These are phyloP conservation scores for Hippophae tibetana DNA, from an alignment of 306 rosid species.

Conservation along the genomic window DNA sequence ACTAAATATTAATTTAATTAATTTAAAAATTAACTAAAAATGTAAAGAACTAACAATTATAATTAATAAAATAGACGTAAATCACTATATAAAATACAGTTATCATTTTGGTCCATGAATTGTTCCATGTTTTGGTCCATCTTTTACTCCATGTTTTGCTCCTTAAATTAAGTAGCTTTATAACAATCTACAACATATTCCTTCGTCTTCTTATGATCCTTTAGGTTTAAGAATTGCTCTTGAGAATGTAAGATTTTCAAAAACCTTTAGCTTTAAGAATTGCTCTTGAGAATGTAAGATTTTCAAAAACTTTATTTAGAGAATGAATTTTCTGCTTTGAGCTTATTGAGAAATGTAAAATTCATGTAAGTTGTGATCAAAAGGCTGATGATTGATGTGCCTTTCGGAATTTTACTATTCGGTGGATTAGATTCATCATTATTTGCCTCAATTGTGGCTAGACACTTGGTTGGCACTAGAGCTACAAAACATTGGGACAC, in stretches of 20 bases:
- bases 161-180: too few relatives aligned
- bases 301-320: background rate
- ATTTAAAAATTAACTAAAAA: too few relatives aligned
- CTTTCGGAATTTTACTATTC: conserved; percentile 85
- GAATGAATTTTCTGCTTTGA: background rate
- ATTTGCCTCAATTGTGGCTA: conserved; percentile 91
- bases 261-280: conserved; percentile 46
- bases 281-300: conserved; percentile 65
- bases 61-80: too few relatives aligned
- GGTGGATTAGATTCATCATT: conserved; percentile 91
- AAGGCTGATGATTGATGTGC: conserved; percentile 96
- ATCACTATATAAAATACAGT: too few relatives aligned
- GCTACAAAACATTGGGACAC: conserved; percentile 95
- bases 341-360: conserved; percentile 9
- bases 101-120: too few relatives aligned
- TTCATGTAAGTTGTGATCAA: conserved; percentile 72
- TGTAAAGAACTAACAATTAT: too few relatives aligned
- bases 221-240: conserved; percentile 63
- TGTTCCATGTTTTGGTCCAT: too few relatives aligned
- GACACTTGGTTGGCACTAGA: conserved; percentile 67
- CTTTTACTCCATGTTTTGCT: too few relatives aligned
- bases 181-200: too few relatives aligned
- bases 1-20: too few relatives aligned
- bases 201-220: conserved; percentile 81
- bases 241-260: conserved; percentile 48